Conservation (phyloP, 192 early-diverging fungal genomes). For the Spizellomyces sp. region DNA sequence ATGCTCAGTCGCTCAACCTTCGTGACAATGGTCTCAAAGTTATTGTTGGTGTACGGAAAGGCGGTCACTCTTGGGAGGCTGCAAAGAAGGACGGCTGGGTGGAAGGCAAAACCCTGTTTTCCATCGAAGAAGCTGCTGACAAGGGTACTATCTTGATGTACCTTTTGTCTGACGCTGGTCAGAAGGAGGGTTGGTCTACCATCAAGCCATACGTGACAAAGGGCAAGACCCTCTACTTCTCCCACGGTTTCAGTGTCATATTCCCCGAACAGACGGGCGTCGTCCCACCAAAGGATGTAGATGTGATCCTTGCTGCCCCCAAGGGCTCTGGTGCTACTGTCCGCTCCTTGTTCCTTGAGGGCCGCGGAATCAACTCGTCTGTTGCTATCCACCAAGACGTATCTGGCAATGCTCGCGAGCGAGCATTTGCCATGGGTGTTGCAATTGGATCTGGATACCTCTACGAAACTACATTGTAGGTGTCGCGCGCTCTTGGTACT, state of each 20-base stretch:
- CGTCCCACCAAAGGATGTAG: slow-evolving; percentile 87
- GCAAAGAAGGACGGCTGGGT: slow-evolving; percentile 95
- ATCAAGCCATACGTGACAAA: slow-evolving; percentile 87
- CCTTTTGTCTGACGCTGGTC: slow-evolving; percentile 94
- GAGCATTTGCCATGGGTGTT: slow-evolving; percentile 86
- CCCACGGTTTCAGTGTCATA: slow-evolving; percentile 94
- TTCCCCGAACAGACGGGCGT: slow-evolving; percentile 91
- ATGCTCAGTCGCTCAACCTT: slow-evolving; percentile 90
- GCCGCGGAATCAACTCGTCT: slow-evolving; percentile 96
- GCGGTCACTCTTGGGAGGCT: slow-evolving; percentile 85
- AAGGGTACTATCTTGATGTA: slow-evolving; percentile 93
- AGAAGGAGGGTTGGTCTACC: slow-evolving; percentile 86
- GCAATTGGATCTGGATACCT: slow-evolving; percentile 96
- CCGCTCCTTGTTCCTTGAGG: slow-evolving; percentile 93
- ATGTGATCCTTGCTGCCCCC: slow-evolving; percentile 95
- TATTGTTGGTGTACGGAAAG: slow-evolving; percentile 90
- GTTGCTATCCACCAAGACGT: slow-evolving; percentile 94
- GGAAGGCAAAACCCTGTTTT: slow-evolving; percentile 92
- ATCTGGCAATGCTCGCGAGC: slow-evolving; percentile 92
- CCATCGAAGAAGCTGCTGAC: slow-evolving; percentile 85
- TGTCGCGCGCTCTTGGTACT: slow-evolving; percentile 1
- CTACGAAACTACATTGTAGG: slow-evolving; percentile 92
- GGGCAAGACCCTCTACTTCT: slow-evolving; percentile 98
- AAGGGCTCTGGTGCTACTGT: slow-evolving; percentile 96
- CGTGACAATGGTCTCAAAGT: slow-evolving; percentile 97